Evolutionary conservation across 805 yeast genomes (phyloP), one percentile per base, ranked within the genome.

Genomic region (Myxozyma monticola): DNA sequence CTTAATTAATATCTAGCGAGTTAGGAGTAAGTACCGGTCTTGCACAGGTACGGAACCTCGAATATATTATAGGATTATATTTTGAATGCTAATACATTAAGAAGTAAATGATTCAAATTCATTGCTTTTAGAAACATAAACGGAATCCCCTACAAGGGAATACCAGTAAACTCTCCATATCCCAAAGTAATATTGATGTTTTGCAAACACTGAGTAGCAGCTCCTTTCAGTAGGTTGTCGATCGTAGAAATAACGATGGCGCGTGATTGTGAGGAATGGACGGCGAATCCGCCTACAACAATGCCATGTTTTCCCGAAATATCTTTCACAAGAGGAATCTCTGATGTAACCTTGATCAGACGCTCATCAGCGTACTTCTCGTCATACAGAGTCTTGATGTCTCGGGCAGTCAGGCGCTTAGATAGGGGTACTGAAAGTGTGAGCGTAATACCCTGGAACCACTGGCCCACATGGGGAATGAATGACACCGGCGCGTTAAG

Each of bases 381-480:
- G 70, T 87, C 91, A 74, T 85, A 93, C 54, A 91, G 70, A 67
- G 84, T 79, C 71, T 95, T 80, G 58, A 89, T 78, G 50, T 88
- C 96, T 67, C 95, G 81, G 9, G 93, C 77, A 7, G 91, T 79
- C 58, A 90, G 71, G 35, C 76, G 73, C 45, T 80, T 75, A 7
- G 44, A 37, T 64, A 93, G 78, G 45, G 99, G 99, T 52, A 93
- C 85, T 36, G 88, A 83, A 48, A 93, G 84, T 18, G 99, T 91
- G 64, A 86, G 86, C 1, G 96, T 78, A 60, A 93, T 93, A 62
- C 99, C 99, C 72, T 95, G 98, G 81, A 93, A 93, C 99, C 99
- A 93, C 29, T 57, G 55, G 68, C 97, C 99, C 53, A 93, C 99
- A 65, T 93, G 99, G 18, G 99, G 99, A 58, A 86, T 81, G 69